Evolutionary conservation across 2,329 filamentous ascomycete genomes (phyloP), one percentile per base, ranked within the genome.

Genomic region (Incumbomyces lentus): DNA sequence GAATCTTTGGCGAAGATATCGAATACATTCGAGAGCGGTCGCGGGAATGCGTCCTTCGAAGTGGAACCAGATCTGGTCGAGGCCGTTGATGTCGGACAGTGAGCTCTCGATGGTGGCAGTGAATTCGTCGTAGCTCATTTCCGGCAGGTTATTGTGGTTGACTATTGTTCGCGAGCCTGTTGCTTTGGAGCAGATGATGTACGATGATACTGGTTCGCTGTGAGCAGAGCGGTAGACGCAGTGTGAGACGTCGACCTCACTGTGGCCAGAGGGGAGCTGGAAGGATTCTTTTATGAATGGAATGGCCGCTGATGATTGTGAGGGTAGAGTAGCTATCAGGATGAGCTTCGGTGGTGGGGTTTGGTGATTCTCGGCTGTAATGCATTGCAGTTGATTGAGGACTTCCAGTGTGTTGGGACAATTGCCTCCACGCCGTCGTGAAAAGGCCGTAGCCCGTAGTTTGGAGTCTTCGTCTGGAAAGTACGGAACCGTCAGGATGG

Each of bases 391-490:
- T 60, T 87, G 81, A 51, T 78, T 72, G 19, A 88, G 66, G 7
- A 88, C 82, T 59, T 86, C 74, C 30, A 86, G 72, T 2, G 77
- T 76, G 60, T 88, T 88, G 10, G 79, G 75, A 52, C 80, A 79
- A 61, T 88, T 89, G 29, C 84, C 84, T 44, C 84, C 84, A 19
- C 82, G 75, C 26, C 83, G 76, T 36, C 73, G 72, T 31, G 68
- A 64, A 46, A 83, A 60, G 18, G 59, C 69, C 2, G 75, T 74
- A 14, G 84, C 82, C 29, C 83, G 79, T 34, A 85, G 69, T 63
- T 88, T 88, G 40, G 78, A 73, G 66, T 89, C 84, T 65, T 88
- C 83, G 6, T 64, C 63, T 1, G 83, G 83, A 59, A 78, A 86
- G 58, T 77, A 66, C 2, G 81, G 43, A 63, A 67, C 71, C 78